These are phyloP conservation scores for Talaromyces stipitatus DNA, from an alignment of 495 filamentous ascomycete genomes.

Conservation along the genomic window DNA sequence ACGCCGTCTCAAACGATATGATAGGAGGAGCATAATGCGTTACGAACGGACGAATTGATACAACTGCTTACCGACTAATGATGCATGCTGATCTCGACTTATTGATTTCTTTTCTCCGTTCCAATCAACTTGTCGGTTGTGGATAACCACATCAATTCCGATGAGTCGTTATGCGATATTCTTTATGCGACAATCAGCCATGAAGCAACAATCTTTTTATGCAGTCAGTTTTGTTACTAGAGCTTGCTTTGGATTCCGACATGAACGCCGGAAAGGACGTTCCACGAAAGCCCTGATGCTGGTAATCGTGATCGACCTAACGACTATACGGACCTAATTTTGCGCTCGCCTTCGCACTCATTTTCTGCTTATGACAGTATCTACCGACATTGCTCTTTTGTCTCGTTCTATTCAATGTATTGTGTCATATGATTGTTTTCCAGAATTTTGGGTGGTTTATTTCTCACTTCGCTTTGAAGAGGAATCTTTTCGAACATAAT, in stretches of 20 bases:
- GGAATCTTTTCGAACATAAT: background rate
- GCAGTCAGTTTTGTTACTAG: constrained; percentile 7
- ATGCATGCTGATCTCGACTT: constrained; percentile 1
- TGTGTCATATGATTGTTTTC: constrained; percentile 1
- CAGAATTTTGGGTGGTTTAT: constrained; percentile 2
- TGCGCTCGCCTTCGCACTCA: background rate
- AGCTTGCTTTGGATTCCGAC: too few species aligned
- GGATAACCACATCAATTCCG: background rate
- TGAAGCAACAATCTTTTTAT: background rate
- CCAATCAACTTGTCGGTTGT: background rate
- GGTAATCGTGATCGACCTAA: background rate
- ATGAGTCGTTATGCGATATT: background rate
- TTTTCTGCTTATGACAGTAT: background rate
- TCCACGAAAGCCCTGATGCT: too few species aligned
- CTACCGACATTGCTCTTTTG: background rate
- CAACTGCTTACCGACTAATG: background rate
- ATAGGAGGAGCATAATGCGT: background rate
- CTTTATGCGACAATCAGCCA: background rate
- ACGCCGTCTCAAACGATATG: background rate
- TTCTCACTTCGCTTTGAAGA: background rate
- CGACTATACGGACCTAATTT: constrained; percentile 9
- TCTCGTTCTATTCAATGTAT: background rate
- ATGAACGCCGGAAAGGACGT: too few species aligned
- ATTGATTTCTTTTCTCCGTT: background rate
- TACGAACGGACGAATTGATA: background rate